Evolutionary conservation across 176 grass and related monocot genomes (phyloP).

Genomic region (Raddia guianensis): DNA sequence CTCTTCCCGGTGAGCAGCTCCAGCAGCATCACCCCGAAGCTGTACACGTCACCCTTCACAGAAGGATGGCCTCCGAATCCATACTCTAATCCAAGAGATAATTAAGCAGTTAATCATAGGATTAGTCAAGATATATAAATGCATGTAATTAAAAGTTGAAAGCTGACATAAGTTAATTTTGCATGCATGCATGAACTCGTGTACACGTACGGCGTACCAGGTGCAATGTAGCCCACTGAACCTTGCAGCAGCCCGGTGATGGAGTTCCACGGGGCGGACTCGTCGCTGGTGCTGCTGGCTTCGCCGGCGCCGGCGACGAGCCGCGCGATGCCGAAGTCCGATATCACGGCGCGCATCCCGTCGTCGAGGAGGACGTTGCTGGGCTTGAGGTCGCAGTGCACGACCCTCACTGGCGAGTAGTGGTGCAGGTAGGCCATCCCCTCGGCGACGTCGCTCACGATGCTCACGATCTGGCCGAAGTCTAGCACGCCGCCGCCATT

Average conservation of each 20-base stretch:
- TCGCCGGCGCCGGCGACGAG: constrained; percentile 50
- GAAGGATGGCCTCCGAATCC: constrained; percentile 75
- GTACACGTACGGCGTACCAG: constrained; percentile 68
- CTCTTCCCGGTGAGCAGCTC: constrained; percentile 70
- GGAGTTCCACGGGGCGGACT: constrained; percentile 66
- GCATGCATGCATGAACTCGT: not conserved
- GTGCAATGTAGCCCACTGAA: constrained; percentile 87
- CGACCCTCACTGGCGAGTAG: constrained; percentile 74
- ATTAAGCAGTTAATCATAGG: not conserved
- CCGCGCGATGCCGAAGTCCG: constrained; percentile 83
- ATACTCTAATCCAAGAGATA: constrained; percentile 55
- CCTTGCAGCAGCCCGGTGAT: constrained; percentile 86
- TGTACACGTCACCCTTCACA: constrained; percentile 82
- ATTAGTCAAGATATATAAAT: not conserved
- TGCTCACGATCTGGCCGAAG: constrained; percentile 58
- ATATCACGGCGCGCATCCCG: constrained; percentile 76
- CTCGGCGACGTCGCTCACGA: constrained; percentile 78
- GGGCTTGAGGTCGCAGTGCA: constrained; percentile 90
- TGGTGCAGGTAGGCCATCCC: constrained; percentile 92
- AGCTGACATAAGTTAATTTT: not conserved
- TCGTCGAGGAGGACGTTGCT: constrained; percentile 88
- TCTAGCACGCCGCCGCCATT: constrained; percentile 30
- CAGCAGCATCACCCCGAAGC: constrained; percentile 81
- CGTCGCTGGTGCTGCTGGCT: constrained; percentile 33
- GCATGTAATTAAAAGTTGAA: not conserved